Evolutionary conservation across 2,329 filamentous ascomycete species (phyloP), one percentile per base, ranked within the genome.

Genomic region (Byssochlamys sp.): DNA sequence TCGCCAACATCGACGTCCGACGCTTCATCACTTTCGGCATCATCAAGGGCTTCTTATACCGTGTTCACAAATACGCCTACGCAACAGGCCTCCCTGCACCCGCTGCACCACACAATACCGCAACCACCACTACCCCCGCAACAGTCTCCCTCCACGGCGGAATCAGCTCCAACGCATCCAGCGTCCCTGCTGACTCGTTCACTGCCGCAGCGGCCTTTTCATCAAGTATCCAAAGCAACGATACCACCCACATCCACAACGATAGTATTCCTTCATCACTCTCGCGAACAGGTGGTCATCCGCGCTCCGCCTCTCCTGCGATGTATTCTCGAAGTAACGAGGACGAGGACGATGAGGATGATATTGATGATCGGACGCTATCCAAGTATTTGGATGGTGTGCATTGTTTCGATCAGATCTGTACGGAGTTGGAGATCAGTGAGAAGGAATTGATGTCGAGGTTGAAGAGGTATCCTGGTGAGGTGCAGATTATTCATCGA

Each of bases 11-110:
- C 58, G 94, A 99, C 71, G 84, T 96, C 57, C 84, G 94, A 11
- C 86, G 94, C 28, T 86, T 99, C 61, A 90, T 97, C 61, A 95
- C 95, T 59, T 99, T 97, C 67, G 94, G 92, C 58, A 83, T 96
- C 59, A 95, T 97, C 71, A 97, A 97, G 75, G 91, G 92, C 14
- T 89, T 95, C 64, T 76, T 99, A 26, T 96, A 96, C 73, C 84
- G 94, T 33, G 87, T 96, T 48, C 90, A 97, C 75, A 95, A 94
- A 71, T 95, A 95, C 69, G 88, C 90, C 28, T 83, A 95, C 62
- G 69, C 74, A 51, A 72, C 75, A 4, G 66, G 70, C 1, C 63
- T 72, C 39, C 67, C 70, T 1, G 65, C 68, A 0, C 67, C 65
- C 1, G n/a, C 28, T 29, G 35, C 14, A 4, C 35, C 53, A 9